Conservation (phyloP, 257 asterid genomes). For the Solanum etuberosum region DNA sequence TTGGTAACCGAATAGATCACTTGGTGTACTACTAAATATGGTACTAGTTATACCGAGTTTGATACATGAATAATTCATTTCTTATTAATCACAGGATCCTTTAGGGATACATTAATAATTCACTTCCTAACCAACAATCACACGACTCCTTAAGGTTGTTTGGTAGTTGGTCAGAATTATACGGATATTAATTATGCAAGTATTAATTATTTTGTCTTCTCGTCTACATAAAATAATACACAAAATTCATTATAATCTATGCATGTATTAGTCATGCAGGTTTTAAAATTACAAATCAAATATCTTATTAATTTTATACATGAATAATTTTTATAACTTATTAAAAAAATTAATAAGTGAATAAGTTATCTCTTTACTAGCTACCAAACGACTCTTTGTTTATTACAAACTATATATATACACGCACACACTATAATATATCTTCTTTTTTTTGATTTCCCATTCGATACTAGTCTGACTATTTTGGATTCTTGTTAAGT, state of each 20-base stretch:
- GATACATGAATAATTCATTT: neutral
- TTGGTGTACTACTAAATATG: neutral
- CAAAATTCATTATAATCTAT: neutral
- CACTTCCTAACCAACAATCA: neutral
- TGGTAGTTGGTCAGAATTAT: neutral
- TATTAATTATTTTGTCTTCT: no score
- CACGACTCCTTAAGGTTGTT: no score
- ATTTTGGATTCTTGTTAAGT: neutral
- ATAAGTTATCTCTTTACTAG: neutral
- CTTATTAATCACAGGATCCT: neutral
- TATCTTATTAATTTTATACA: no score
- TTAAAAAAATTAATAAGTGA: no score
- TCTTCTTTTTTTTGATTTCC: no score
- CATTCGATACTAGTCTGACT: no score
- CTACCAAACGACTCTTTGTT: no score
- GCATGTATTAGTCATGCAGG: neutral
- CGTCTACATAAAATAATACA: no score
- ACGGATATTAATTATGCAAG: no score
- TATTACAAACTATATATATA: no score
- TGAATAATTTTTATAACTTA: neutral
- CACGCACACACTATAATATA: no score
- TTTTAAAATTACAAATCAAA: neutral
- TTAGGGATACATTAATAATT: neutral
- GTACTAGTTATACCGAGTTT: neutral
- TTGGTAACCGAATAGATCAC: neutral